A percentile compares a stretch with the other conserved stretches of the same genome.
Evolutionary conservation across 257 asterid genomes (phyloP).

Genomic region (Solanum sparsipilum): DNA sequence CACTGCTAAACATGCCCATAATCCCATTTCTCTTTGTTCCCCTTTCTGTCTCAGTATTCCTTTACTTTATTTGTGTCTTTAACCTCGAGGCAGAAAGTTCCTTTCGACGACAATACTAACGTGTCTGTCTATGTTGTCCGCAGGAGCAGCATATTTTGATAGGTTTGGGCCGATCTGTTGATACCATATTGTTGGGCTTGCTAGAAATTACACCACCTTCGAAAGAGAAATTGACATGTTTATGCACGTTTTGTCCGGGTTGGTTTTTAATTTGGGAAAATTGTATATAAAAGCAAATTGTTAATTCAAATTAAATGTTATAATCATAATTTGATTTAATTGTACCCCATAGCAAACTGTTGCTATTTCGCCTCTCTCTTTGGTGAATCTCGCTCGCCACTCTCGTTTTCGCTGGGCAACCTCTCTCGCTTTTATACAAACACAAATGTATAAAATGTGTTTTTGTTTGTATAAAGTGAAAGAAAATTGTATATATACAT

Average conservation of each 20-base stretch:
- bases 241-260: not conserved
- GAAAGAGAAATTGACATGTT: not conserved
- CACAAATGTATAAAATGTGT: too few species aligned
- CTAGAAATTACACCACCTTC: not conserved
- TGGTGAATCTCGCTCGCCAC: too few species aligned
- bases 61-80: not conserved
- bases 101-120: not conserved
- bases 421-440: too few species aligned
- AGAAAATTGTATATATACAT: too few species aligned
- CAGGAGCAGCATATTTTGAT: not conserved
- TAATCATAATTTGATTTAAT: too few species aligned
- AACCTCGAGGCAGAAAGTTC: not conserved
- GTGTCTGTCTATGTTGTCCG: not conserved
- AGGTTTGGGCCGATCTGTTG: not conserved
- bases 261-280: too few species aligned
- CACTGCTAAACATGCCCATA: slow-evolving; percentile 56
- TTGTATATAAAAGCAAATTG: too few species aligned
- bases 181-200: not conserved
- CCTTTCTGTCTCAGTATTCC: not conserved
- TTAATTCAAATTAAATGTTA: too few species aligned
- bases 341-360: too few species aligned
- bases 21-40: slow-evolving; percentile 37
- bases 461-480: too few species aligned
- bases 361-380: too few species aligned
- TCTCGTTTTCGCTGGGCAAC: too few species aligned